Evolutionary conservation across 2,329 filamentous ascomycete species (phyloP).

Genomic region (Colletotrichum orchidophilum): DNA sequence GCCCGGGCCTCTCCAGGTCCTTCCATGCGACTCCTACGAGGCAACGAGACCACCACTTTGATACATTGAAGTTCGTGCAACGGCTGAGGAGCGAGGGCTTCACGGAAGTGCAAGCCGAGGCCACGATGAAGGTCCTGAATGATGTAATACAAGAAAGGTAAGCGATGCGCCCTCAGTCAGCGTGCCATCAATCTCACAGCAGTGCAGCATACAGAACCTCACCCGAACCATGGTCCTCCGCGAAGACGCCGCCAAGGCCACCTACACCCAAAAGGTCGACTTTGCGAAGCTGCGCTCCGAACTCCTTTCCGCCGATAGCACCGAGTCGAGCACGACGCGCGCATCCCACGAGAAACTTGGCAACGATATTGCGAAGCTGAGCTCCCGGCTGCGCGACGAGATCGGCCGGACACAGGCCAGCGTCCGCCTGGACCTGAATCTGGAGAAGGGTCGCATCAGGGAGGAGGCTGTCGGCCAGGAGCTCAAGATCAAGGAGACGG

Average conservation of each 20-base stretch:
- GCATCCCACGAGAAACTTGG: conserved; percentile 91
- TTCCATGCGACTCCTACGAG: conserved; percentile 76
- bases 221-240: conserved; percentile 97
- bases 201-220: conserved; percentile 86
- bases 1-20: conserved; percentile 48
- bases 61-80: conserved; percentile 97
- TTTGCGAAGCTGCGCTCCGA: conserved; percentile 97
- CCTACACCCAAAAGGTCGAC: conserved; percentile 90
- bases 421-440: conserved; percentile 89
- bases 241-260: conserved; percentile 87
- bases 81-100: conserved; percentile 90
- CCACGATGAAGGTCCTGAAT: conserved; percentile 98
- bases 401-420: conserved; percentile 94
- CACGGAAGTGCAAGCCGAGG: conserved; percentile 92
- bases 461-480: conserved; percentile 98
- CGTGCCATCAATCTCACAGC: background rate
- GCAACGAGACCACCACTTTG: conserved; percentile 90
- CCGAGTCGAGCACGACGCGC: conserved; percentile 87
- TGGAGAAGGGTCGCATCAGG: conserved; percentile 95
- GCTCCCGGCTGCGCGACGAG: conserved; percentile 88
- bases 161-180: background rate
- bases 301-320: conserved; percentile 89
- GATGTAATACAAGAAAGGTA: conserved; percentile 96
- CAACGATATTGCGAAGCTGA: conserved; percentile 95
- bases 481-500: conserved; percentile 98